These are phyloP conservation scores for Colletotrichum paranaense DNA, from an alignment of 2,329 filamentous ascomycete species.

Conservation along the genomic window DNA sequence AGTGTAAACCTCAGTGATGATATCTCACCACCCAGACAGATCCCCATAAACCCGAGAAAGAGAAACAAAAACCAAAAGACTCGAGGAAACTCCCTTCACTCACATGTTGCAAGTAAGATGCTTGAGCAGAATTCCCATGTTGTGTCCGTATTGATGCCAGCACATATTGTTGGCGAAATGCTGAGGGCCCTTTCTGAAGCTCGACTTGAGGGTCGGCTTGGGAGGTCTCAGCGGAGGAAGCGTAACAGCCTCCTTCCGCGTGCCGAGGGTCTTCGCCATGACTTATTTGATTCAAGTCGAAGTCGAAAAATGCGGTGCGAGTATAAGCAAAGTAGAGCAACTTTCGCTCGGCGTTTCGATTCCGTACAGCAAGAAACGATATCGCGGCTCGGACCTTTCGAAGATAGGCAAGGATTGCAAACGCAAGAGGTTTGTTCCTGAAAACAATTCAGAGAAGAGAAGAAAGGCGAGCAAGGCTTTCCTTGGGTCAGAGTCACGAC, in stretches of 20 bases:
- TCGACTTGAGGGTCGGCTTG: neutral
- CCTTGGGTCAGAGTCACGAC: neutral
- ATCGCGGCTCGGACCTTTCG: too few species aligned
- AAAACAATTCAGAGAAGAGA: neutral
- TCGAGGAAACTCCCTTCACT: neutral
- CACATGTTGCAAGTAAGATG: neutral
- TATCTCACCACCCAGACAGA: neutral
- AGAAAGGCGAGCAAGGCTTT: neutral
- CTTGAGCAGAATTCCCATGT: neutral
- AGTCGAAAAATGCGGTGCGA: too few species aligned
- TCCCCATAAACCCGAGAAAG: neutral
- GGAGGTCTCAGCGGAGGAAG: neutral
- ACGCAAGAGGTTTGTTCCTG: neutral
- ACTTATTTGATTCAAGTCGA: neutral
- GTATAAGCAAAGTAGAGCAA: too few species aligned
- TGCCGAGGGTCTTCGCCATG: neutral
- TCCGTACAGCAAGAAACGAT: too few species aligned
- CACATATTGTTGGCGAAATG: neutral
- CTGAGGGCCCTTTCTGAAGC: neutral
- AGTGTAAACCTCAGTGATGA: neutral
- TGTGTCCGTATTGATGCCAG: neutral
- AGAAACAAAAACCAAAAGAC: neutral
- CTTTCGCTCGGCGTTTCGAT: too few species aligned
- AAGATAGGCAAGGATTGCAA: too few species aligned
- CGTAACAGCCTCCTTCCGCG: neutral